phyloP scores from a whole-genome alignment of 257 asterid species.

The Nemophila menziesii region DNA sequence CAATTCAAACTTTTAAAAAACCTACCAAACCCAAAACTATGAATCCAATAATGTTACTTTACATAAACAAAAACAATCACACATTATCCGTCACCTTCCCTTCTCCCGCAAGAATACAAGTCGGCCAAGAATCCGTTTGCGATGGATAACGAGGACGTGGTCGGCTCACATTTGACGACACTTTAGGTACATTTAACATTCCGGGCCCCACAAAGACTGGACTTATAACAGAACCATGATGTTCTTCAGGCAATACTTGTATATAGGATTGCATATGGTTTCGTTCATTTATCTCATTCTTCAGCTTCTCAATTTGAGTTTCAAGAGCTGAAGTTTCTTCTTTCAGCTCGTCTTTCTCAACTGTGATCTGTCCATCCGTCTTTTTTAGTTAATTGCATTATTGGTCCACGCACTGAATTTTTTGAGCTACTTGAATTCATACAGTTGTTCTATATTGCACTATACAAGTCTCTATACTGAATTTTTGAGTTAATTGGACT shows the following conservation, averaged over 20 bases:
- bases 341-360: constrained; percentile 47
- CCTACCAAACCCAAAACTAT: too few species aligned
- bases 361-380: constrained; percentile 29
- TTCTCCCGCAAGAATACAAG: constrained; percentile 35
- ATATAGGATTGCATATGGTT: constrained; percentile 10
- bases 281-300: constrained; percentile 33
- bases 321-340: constrained; percentile 48
- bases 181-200: constrained; percentile 9
- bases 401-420: too few species aligned
- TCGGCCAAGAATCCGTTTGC: constrained; percentile 48
- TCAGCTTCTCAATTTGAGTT: constrained; percentile 42
- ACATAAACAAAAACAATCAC: too few species aligned
- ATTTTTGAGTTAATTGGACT: too few species aligned
- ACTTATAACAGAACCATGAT: constrained; percentile 17
- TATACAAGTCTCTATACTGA: too few species aligned
- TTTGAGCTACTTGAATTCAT: too few species aligned
- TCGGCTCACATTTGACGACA: constrained; percentile 37
- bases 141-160: constrained; percentile 69
- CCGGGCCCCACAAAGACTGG: constrained; percentile 33
- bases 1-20: too few species aligned
- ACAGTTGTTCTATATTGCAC: too few species aligned
- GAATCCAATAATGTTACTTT: too few species aligned
- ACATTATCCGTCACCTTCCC: constrained; percentile 12
- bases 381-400: too few species aligned
- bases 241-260: constrained; percentile 13